These are phyloP conservation scores for Pythium sp. DNA, from an alignment of 352 stramenopile species.

Conservation along the genomic window DNA sequence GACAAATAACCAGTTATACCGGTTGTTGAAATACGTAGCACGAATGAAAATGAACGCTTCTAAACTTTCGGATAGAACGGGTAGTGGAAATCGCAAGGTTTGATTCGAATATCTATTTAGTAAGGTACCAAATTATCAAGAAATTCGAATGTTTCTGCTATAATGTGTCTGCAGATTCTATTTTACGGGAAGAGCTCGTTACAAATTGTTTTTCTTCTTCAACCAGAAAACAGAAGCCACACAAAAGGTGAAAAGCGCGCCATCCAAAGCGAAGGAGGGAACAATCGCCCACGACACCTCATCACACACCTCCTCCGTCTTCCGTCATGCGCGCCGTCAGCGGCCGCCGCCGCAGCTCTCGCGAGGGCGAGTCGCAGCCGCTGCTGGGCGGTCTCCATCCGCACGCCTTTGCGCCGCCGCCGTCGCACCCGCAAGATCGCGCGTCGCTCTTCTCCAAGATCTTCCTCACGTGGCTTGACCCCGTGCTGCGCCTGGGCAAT, in stretches of 20 bases:
- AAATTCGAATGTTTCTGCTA: not conserved
- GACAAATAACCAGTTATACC: too few species aligned
- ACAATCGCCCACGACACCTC: not conserved
- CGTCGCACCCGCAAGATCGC: conserved; percentile 34
- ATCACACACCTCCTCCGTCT: too few species aligned
- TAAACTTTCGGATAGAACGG: not conserved
- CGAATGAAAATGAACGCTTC: not conserved
- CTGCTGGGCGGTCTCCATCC: conserved; percentile 23
- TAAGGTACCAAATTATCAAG: not conserved
- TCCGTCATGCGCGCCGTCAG: not conserved
- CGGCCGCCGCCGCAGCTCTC: conserved; percentile 2
- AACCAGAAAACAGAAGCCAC: not conserved
- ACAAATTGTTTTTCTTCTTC: not conserved
- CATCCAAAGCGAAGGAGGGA: not conserved
- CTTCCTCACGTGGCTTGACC: conserved; percentile 48
- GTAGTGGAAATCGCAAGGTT: not conserved
- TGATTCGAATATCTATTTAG: not conserved
- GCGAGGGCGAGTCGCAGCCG: conserved; percentile 21
- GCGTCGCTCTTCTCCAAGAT: conserved; percentile 41
- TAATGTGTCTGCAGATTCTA: not conserved
- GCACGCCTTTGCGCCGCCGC: conserved; percentile 14
- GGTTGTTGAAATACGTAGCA: too few species aligned
- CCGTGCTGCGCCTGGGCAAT: conserved; percentile 38
- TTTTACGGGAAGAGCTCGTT: not conserved
- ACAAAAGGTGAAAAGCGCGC: not conserved